Evolutionary conservation across 768 basidiomycete genomes (phyloP), one percentile per base, ranked within the genome.

Genomic region (Porpolomopsis calyptriformis): DNA sequence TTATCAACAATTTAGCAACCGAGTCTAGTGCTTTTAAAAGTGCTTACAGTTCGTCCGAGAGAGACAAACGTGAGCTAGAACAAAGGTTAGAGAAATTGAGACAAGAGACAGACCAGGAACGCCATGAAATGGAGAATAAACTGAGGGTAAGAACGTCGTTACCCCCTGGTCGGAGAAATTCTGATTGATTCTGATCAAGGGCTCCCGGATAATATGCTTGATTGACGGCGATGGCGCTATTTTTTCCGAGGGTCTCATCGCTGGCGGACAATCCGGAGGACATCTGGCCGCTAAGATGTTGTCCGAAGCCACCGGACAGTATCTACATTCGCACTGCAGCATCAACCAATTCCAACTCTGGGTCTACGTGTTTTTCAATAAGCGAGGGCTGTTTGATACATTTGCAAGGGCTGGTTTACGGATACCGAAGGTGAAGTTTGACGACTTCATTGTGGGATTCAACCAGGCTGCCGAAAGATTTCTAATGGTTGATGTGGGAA

Each of bases 401-500:
- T 69, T 82, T 42, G 61, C 60, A 11, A 67, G 70, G 25, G 58
- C 60, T 51, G 62, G 65, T 45, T 41, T 66, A 53, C 24, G 61
- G 23, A 61, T 58, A n/a, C 63, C 62, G 18, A 70, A 63, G 52
- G 48, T 49, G 33, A 69, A 66, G 40, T 76, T 84, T 52, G 78
- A 82, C 3, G 77, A 79, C 14, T 85, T 85, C 55, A 61, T 79
- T 45, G 60, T 71, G 42, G 83, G 83, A 6, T 83, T 85, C 56
- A 83, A 82, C 59, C 77, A 81, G 60, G 78, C 82, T 9, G 65
- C 74, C 11, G 76, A 77, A 48, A 72, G 78, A 35, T 85, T 84
- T 57, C 60, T 74, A 43, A 76, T 85, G 63, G 69, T 82, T 25
- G 83, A 85, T 60, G 81, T 81, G 42, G 83, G 83, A 40, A 66